phyloP scores from a whole-genome alignment of 179 eudicot species.

The Sideroxylon spinosum region DNA sequence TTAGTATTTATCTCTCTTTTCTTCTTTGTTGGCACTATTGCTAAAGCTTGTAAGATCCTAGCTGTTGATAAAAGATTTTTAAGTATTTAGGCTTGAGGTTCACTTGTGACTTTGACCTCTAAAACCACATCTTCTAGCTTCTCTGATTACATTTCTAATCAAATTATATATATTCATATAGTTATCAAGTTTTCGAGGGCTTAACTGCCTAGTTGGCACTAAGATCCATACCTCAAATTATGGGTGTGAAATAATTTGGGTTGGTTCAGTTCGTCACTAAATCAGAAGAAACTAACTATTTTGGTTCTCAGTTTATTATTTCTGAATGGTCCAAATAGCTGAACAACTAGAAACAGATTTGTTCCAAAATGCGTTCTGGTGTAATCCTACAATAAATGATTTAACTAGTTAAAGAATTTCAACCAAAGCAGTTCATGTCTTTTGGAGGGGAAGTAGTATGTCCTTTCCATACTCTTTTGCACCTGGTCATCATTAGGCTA shows the following conservation, averaged over 20 bases:
- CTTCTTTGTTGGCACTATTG: slow-evolving; percentile 2
- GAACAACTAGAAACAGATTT: too few relatives aligned
- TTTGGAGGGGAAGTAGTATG: too few relatives aligned
- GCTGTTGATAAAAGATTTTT: background rate
- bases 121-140: background rate
- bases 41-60: background rate
- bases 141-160: background rate
- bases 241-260: background rate
- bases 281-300: too few relatives aligned
- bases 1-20: slow-evolving; percentile 7
- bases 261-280: background rate
- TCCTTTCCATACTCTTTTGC: background rate
- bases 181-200: background rate
- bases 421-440: too few relatives aligned
- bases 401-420: too few relatives aligned
- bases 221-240: background rate
- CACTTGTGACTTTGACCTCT: background rate
- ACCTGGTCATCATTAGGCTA: background rate
- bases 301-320: background rate
- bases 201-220: background rate
- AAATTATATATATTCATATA: too few relatives aligned
- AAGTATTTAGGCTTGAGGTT: background rate
- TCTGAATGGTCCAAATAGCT: too few relatives aligned
- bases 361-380: too few relatives aligned
- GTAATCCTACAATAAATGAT: too few relatives aligned